A percentile compares a stretch with the other conserved stretches of the same genome.
Evolutionary conservation across 495 filamentous ascomycete genomes (phyloP).

Genomic region (Aspergillus homomorphus): DNA sequence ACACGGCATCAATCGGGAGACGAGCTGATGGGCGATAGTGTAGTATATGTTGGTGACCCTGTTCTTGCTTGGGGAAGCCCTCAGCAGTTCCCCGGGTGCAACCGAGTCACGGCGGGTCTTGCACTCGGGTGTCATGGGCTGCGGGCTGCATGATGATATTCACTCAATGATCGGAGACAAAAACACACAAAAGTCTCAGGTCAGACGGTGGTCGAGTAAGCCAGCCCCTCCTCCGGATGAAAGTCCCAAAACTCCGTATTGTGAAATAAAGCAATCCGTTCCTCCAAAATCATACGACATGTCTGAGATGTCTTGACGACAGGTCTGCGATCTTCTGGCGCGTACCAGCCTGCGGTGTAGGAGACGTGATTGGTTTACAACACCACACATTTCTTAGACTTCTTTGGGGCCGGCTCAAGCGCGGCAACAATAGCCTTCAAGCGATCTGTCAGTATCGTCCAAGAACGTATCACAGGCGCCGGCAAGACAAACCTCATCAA

Average conservation of each 20-base stretch:
- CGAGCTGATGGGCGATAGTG: conserved; percentile 16
- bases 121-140: conserved; percentile 2
- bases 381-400: conserved; percentile 54
- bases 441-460: neutral
- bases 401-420: conserved; percentile 75
- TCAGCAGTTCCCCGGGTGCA: conserved; percentile 10
- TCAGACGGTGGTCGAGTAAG: conserved; percentile 7
- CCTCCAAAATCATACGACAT: conserved; percentile 22
- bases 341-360: conserved; percentile 24
- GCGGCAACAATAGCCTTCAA: conserved; percentile 82
- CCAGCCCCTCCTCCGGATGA: conserved; percentile 3
- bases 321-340: neutral
- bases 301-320: conserved; percentile 13
- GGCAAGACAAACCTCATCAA: conserved; percentile 78
- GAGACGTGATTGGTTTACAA: conserved; percentile 29
- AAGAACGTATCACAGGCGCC: conserved; percentile 13
- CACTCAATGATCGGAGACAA: conserved; percentile 5
- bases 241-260: conserved; percentile 11
- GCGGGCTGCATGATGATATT: conserved; percentile 1
- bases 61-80: conserved; percentile 20
- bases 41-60: conserved; percentile 21
- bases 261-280: conserved; percentile 16
- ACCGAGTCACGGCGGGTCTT: neutral
- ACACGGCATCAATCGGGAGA: conserved; percentile 7
- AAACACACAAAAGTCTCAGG: conserved; percentile 9